phyloP scores from a whole-genome alignment of 2,329 filamentous ascomycete genomes.

The Fusarium tanahbumbuense region DNA sequence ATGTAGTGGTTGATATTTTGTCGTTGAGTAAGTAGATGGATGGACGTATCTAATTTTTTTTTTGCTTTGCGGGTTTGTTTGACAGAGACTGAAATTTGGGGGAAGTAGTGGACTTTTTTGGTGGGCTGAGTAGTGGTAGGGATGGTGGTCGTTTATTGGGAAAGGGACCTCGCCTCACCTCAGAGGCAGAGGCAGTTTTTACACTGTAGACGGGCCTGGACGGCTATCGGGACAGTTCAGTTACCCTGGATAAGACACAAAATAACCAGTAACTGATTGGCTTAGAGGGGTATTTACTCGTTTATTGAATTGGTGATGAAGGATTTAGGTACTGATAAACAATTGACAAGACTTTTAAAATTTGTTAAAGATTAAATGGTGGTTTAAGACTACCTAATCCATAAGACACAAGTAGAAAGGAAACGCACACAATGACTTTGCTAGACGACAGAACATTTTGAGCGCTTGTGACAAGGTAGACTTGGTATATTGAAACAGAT shows the following conservation, averaged over 20 bases:
- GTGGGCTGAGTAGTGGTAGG: conserved; percentile 27
- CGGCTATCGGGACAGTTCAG: neutral
- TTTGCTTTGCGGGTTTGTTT: conserved; percentile 10
- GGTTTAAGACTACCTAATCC: no score
- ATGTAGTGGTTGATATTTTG: neutral
- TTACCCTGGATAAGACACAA: conserved; percentile 24
- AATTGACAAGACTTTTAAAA: no score
- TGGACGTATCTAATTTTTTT: conserved; percentile 5
- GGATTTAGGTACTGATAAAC: no score
- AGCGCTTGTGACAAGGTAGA: accelerated
- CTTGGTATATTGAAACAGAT: neutral
- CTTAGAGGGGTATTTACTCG: neutral
- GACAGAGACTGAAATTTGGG: conserved; percentile 29
- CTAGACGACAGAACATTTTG: neutral
- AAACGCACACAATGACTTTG: neutral
- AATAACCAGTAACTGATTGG: neutral
- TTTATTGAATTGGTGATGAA: neutral
- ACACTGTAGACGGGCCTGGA: conserved; percentile 11
- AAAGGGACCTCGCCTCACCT: conserved; percentile 31
- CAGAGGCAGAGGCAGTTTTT: neutral
- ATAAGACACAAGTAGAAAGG: no score
- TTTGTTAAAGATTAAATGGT: no score
- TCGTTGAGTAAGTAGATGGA: neutral
- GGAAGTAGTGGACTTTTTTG: conserved; percentile 26
- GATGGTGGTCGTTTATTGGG: conserved; percentile 6